These are phyloP conservation scores for Cladorrhinum samala DNA, from an alignment of 495 filamentous ascomycete species.

Conservation along the genomic window DNA sequence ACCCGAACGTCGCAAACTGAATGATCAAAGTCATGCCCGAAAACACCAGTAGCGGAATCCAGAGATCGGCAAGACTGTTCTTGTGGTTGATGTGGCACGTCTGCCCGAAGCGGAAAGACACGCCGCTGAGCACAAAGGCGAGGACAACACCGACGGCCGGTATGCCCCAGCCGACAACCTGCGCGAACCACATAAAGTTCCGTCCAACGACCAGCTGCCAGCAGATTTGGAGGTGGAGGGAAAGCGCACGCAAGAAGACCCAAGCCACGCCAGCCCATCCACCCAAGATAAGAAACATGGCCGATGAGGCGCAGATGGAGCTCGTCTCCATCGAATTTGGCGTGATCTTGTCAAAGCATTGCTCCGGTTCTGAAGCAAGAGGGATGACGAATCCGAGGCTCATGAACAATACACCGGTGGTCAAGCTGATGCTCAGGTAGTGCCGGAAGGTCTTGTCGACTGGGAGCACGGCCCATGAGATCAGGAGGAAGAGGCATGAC, in stretches of 20 bases:
- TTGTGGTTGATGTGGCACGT: conserved; percentile 90
- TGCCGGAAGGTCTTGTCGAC: conserved; percentile 88
- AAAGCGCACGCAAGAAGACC: conserved; percentile 85
- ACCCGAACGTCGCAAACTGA: conserved; percentile 79
- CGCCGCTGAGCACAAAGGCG: conserved; percentile 78
- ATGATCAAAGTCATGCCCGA: conserved; percentile 70
- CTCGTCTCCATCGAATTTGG: conserved; percentile 86
- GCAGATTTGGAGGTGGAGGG: conserved; percentile 94
- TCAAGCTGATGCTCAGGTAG: conserved; percentile 83
- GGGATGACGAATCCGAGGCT: conserved; percentile 90
- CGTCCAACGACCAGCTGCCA: conserved; percentile 88
- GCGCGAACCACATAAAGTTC: conserved; percentile 84
- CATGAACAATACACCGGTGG: conserved; percentile 67
- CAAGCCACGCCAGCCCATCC: conserved; percentile 79
- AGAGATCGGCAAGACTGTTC: conserved; percentile 75
- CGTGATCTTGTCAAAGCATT: conserved; percentile 87
- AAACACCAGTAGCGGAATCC: conserved; percentile 81
- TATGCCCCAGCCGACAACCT: conserved; percentile 76
- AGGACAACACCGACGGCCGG: conserved; percentile 65
- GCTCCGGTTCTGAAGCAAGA: conserved; percentile 66
- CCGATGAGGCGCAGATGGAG: conserved; percentile 79
- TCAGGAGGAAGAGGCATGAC: conserved; percentile 66
- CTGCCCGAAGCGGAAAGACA: conserved; percentile 86
- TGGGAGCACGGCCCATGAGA: conserved; percentile 78
- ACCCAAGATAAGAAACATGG: conserved; percentile 75